Evolutionary conservation across 768 basidiomycete species (phyloP).

Genomic region (Lactarius sp.): DNA sequence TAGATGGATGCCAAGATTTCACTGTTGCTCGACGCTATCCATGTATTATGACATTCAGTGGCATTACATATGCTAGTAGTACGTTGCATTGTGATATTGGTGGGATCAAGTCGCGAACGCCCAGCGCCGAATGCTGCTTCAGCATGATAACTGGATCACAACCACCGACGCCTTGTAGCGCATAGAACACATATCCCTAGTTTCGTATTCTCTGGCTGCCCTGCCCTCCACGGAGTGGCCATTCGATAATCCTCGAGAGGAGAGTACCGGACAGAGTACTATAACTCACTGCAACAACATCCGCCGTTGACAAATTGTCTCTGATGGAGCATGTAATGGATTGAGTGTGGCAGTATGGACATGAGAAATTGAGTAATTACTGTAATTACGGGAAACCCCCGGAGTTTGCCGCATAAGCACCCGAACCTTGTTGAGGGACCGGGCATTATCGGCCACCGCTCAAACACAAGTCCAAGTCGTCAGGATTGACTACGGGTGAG

Average conservation of each 20-base stretch:
- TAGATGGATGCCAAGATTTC: conserved; percentile 43
- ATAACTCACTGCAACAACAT: conserved; percentile 46
- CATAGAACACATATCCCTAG: background rate
- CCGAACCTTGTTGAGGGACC: conserved; percentile 7
- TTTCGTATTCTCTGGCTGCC: background rate
- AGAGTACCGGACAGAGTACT: conserved; percentile 32
- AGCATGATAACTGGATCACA: background rate
- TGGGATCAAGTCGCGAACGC: background rate
- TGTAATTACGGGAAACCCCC: background rate
- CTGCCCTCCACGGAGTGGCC: no score
- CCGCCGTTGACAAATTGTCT: conserved; percentile 26
- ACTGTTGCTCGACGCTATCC: conserved; percentile 36
- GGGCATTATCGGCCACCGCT: background rate
- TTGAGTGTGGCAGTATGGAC: no score
- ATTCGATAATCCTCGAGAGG: background rate
- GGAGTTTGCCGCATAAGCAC: conserved; percentile 9
- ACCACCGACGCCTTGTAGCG: background rate
- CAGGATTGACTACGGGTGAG: conserved; percentile 34
- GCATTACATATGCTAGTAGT: conserved; percentile 8
- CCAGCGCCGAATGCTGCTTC: background rate
- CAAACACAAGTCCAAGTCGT: conserved; percentile 29
- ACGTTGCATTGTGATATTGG: background rate
- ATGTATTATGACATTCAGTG: conserved; percentile 48
- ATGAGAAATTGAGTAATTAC: no score
- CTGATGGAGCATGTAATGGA: no score